A percentile compares a stretch with the other conserved stretches of the same genome.
Evolutionary conservation across 2,329 filamentous ascomycete species (phyloP).

Genomic region (Onygena corvina): DNA sequence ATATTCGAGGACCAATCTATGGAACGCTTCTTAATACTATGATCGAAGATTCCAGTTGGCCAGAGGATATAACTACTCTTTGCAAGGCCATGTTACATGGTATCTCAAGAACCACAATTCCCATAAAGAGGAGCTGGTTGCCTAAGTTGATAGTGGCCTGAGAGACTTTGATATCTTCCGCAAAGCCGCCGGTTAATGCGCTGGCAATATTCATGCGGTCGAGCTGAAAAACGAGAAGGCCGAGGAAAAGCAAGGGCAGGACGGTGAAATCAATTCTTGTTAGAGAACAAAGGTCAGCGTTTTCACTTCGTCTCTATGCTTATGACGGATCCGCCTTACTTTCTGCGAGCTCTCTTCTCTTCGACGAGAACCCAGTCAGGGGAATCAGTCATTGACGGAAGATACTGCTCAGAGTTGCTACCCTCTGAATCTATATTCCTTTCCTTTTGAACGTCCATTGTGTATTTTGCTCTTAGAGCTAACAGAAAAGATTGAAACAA

Average conservation of each 20-base stretch:
- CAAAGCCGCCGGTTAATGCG: conserved; percentile 40
- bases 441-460: neutral
- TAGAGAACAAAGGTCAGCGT: neutral
- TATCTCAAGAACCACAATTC: conserved; percentile 41
- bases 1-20: conserved; percentile 37
- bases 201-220: conserved; percentile 44
- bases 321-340: neutral
- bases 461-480: neutral
- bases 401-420: neutral
- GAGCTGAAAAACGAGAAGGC: conserved; percentile 41
- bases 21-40: conserved; percentile 16
- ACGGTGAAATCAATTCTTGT: conserved; percentile 38
- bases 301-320: neutral
- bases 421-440: neutral
- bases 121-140: conserved; percentile 44
- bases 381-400: neutral
- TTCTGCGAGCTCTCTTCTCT: neutral
- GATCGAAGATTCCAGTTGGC: conserved; percentile 15
- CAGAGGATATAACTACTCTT: conserved; percentile 11
- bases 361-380: neutral
- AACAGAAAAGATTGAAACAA: neutral
- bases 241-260: conserved; percentile 39
- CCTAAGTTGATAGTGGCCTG: conserved; percentile 42
- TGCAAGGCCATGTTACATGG: conserved; percentile 38
- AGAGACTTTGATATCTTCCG: conserved; percentile 32